A percentile compares a stretch with the other conserved stretches of the same genome.
Evolutionary conservation across 1,139 yeast genomes (phyloP).

Genomic region (Pichia sp.): DNA sequence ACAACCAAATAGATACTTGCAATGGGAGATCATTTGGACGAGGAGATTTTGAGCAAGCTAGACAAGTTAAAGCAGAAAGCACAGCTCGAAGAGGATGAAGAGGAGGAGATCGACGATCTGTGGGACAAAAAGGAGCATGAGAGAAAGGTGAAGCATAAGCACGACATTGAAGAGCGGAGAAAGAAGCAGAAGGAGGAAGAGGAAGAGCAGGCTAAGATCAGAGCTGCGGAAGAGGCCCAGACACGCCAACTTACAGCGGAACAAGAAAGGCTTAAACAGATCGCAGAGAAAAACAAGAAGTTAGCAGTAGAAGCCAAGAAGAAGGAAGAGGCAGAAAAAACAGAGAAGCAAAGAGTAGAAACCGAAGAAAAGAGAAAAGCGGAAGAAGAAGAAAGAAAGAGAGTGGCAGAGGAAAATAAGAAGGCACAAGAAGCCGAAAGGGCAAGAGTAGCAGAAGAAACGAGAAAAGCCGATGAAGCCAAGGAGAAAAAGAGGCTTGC

Average conservation of each 20-base stretch:
- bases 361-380: neutral
- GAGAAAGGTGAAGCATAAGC: conserved; percentile 1
- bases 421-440: neutral
- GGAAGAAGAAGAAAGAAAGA: neutral
- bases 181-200: neutral
- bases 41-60: conserved; percentile 6
- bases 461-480: neutral
- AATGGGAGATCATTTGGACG: neutral
- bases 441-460: neutral
- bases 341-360: too few species aligned
- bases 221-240: neutral
- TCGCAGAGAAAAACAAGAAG: neutral
- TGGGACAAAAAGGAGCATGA: conserved; percentile 8
- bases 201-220: neutral
- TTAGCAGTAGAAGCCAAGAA: neutral
- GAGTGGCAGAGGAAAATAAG: neutral
- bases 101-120: conserved; percentile 8
- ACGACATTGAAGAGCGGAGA: neutral
- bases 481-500: neutral
- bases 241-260: neutral
- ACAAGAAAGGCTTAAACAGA: neutral
- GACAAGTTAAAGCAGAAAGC: conserved; percentile 7
- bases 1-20: neutral
- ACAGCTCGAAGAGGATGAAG: conserved; percentile 7
- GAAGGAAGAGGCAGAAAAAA: conserved; percentile 2